phyloP scores from a whole-genome alignment of 495 filamentous ascomycete species.

The Daldinia bambusicola region DNA sequence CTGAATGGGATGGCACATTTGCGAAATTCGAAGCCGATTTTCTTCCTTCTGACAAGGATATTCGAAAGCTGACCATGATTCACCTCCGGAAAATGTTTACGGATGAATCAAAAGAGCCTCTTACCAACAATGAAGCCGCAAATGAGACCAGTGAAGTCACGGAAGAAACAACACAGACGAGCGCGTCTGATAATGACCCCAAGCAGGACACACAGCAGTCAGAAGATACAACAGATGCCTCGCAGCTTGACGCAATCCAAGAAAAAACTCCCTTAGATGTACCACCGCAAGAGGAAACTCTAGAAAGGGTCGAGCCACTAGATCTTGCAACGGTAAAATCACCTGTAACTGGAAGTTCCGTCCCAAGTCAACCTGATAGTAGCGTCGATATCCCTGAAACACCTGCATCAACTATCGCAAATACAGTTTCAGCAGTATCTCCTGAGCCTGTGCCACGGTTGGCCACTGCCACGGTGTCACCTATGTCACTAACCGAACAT shows the following conservation, averaged over 20 bases:
- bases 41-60: constrained; percentile 97
- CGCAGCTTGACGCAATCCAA: constrained; percentile 32
- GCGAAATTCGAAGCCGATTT: constrained; percentile 91
- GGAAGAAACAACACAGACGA: constrained; percentile 54
- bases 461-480: constrained; percentile 17
- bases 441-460: constrained; percentile 22
- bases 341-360: constrained; percentile 26
- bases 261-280: constrained; percentile 31
- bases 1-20: constrained; percentile 92
- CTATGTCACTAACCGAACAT: constrained; percentile 58
- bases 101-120: constrained; percentile 78
- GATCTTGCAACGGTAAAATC: constrained; percentile 72
- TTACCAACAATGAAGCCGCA: constrained; percentile 69
- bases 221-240: constrained; percentile 22
- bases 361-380: constrained; percentile 32
- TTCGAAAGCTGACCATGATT: constrained; percentile 86
- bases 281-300: constrained; percentile 40
- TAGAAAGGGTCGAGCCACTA: constrained; percentile 72
- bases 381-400: constrained; percentile 14
- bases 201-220: constrained; percentile 44
- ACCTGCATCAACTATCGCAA: constrained; percentile 6
- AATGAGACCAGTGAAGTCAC: constrained; percentile 51
- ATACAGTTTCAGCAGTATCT: constrained; percentile 15
- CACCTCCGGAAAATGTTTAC: constrained; percentile 96
- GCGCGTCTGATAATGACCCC: constrained; percentile 44